Evolutionary conservation across 179 eudicot species (phyloP).

Genomic region (Silene noctiflora): DNA sequence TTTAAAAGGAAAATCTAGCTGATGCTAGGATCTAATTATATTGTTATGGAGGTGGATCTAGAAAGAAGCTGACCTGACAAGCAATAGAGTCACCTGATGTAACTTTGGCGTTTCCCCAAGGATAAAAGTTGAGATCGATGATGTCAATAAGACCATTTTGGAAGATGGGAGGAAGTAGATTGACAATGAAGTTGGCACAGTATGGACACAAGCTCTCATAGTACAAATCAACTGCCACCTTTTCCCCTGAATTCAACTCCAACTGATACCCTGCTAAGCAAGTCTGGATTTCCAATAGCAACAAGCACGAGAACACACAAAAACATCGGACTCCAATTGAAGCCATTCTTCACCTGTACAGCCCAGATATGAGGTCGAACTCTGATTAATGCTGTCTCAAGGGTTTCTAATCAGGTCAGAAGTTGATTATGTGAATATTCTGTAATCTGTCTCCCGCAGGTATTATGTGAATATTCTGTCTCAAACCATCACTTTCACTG

Average conservation of each 20-base stretch:
- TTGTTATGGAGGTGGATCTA: neutral
- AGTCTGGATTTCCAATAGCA: conserved; percentile 18
- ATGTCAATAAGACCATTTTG: conserved; percentile 41
- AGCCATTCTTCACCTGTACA: conserved; percentile 1
- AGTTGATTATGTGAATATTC: too few relatives aligned
- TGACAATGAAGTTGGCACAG: conserved; percentile 51
- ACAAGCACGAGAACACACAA: conserved; percentile 5
- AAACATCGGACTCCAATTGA: neutral
- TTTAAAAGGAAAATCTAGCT: neutral
- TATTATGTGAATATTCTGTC: neutral
- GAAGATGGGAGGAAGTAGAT: conserved; percentile 38
- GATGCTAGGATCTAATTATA: neutral
- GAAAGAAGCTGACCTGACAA: conserved; percentile 48
- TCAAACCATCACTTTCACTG: neutral
- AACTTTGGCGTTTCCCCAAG: conserved; percentile 65
- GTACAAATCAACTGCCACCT: conserved; percentile 45
- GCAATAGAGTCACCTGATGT: conserved; percentile 29
- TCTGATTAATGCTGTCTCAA: neutral
- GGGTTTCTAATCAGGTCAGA: neutral
- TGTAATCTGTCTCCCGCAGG: neutral
- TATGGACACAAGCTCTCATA: conserved; percentile 60
- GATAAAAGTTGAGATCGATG: conserved; percentile 50
- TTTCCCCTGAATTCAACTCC: conserved; percentile 9
- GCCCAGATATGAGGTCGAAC: neutral
- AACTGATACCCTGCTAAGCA: conserved; percentile 2